Evolutionary conservation across 2,329 filamentous ascomycete species (phyloP), one percentile per base, ranked within the genome.

Genomic region (Chrysoporthe cubensis): DNA sequence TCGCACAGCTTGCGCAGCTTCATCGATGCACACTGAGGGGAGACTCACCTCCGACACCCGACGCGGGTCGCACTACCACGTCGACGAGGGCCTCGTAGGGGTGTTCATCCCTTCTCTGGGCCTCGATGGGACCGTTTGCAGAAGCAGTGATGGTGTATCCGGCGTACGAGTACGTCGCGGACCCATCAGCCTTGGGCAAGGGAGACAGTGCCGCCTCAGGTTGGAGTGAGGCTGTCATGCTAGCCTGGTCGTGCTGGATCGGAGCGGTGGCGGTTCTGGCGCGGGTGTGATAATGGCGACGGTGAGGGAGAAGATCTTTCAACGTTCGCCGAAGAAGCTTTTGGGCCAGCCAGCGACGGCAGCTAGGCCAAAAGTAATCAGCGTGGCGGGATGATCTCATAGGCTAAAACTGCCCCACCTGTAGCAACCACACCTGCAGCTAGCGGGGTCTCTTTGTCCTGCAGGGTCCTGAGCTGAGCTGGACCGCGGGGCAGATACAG

Each of bases 71-170:
- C 71, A 99, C 88, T 76, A 95, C 89, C 67, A 99, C 92, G 79
- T 98, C 96, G 72, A 99, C 84, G 62, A 91, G 88, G 40, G 95
- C 93, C 81, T 97, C 94, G 79, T 97, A 94, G 8, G 96, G 91
- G 72, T 96, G 88, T 78, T 98, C 93, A 76, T 99, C 95, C 74
- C 93, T 89, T 74, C 94, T 88, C 73, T 90, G 89, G 18, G 95
- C 93, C 81, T 99, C 96, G 72, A 98, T 88, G 18, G 96, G 96
- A 0, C 95, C 96, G 79, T 97, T 98, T 72, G 97, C 93, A 16
- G 93, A 90, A 66, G 91, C 92, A 65, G 96, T 87, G 71, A 98
- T 87, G 57, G 90, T 90, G 79, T 94, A 97, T 61, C 93, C 92
- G 67, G 88, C 84, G 73, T 90, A 85, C 2, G 91, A 88, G 77